Conservation (phyloP, 192 early-diverging fungal genomes). For the Coemansia sp. region DNA sequence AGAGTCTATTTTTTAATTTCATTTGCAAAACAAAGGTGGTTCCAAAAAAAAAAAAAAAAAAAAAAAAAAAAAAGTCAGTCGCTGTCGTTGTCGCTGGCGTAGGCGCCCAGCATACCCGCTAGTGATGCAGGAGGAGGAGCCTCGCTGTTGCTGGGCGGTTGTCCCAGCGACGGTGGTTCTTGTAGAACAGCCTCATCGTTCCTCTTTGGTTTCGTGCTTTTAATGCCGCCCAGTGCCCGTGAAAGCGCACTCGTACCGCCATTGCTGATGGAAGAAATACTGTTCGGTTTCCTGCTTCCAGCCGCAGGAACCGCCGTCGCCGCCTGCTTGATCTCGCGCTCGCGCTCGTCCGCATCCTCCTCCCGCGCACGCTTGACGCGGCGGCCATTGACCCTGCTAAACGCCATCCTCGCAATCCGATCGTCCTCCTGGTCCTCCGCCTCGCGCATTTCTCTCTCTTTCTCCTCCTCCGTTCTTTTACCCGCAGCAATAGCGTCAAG, state of each 20-base stretch:
- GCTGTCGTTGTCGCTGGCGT: conserved; percentile 34
- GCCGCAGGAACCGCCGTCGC: neutral
- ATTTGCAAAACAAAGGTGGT: neutral
- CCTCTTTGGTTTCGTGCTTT: conserved; percentile 13
- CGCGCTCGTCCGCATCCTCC: conserved; percentile 28
- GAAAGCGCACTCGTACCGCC: conserved; percentile 3
- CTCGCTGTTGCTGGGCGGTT: neutral
- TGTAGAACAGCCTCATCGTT: neutral
- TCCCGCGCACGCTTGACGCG: conserved; percentile 41
- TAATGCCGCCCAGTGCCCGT: conserved; percentile 26
- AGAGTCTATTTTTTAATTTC: neutral
- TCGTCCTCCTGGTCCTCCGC: conserved; percentile 42
- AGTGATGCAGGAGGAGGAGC: conserved; percentile 10
- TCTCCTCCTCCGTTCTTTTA: conserved; percentile 9
- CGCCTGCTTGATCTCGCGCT: conserved; percentile 11
- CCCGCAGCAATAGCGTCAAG: conserved; percentile 54
- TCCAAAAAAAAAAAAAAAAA: neutral
- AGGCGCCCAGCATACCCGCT: conserved; percentile 40
- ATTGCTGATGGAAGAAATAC: no score
- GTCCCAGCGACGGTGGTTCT: neutral
- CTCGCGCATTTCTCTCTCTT: conserved; percentile 21
- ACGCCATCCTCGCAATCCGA: conserved; percentile 22
- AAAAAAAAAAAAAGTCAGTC: conserved; percentile 1
- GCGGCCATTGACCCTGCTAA: conserved; percentile 17
- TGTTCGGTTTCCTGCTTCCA: neutral